Conservation (phyloP, 768 basidiomycete species). For the Glaciozyma antarctica region DNA sequence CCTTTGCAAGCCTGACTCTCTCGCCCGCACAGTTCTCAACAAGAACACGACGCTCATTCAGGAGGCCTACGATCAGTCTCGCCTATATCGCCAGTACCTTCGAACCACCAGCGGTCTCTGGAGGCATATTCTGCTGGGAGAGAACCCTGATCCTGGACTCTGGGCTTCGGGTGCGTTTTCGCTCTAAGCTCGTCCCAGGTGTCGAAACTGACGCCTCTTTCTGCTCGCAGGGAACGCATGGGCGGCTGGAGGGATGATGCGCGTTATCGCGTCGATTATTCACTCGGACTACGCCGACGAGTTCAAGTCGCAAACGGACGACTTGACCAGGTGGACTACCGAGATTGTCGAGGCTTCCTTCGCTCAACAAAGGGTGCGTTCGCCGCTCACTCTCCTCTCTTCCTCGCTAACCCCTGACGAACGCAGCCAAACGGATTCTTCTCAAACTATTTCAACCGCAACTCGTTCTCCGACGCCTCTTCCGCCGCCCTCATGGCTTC, state of each 20-base stretch:
- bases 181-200: too few relatives aligned
- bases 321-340: constrained; percentile 35
- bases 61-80: constrained; percentile 62
- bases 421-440: constrained; percentile 40
- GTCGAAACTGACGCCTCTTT: background rate
- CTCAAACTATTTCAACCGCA: constrained; percentile 57
- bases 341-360: constrained; percentile 33
- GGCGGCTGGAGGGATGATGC: constrained; percentile 80
- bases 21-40: constrained; percentile 36
- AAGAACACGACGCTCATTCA: constrained; percentile 53
- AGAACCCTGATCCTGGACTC: constrained; percentile 53
- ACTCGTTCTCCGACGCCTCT: constrained; percentile 58
- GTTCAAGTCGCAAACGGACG: constrained; percentile 33
- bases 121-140: constrained; percentile 63
- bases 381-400: background rate
- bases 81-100: constrained; percentile 60
- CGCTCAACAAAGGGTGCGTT: constrained; percentile 12
- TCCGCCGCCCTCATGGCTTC: constrained; percentile 63
- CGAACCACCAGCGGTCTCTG: constrained; percentile 48
- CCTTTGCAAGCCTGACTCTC: background rate
- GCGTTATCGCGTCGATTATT: constrained; percentile 65
- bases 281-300: constrained; percentile 46
- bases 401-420: background rate
- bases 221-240: constrained; percentile 54
- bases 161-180: constrained; percentile 48